These are phyloP conservation scores for Trametes coccinea DNA, from an alignment of 768 basidiomycete species.

Conservation along the genomic window DNA sequence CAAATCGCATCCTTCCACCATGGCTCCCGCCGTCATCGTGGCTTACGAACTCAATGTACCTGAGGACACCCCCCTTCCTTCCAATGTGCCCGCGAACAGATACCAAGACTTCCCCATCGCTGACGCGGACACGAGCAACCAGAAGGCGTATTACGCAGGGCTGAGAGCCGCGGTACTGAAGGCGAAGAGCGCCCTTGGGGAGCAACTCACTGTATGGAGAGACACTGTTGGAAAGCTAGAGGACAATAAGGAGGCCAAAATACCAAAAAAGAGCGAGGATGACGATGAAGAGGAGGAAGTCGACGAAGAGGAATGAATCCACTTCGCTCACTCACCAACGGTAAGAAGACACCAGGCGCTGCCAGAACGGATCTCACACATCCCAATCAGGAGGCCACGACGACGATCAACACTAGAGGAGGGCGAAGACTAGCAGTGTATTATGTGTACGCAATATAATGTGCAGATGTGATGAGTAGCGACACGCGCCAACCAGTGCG, in stretches of 20 bases:
- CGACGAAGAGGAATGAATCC: constrained; percentile 19
- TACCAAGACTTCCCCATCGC: constrained; percentile 29
- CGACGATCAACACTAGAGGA: not conserved
- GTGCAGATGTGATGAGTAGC: not conserved
- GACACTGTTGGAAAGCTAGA: constrained; percentile 71
- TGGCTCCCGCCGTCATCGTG: constrained; percentile 36
- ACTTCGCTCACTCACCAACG: not conserved
- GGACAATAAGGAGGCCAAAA: constrained; percentile 55
- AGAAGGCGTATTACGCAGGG: constrained; percentile 49
- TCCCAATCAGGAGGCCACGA: not conserved
- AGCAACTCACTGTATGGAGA: constrained; percentile 73
- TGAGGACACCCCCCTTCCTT: constrained; percentile 24
- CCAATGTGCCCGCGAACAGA: constrained; percentile 26
- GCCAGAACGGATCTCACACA: too few relatives aligned
- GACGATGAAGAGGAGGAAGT: constrained; percentile 51
- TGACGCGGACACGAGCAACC: constrained; percentile 14
- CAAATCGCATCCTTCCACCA: not conserved
- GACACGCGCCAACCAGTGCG: not conserved
- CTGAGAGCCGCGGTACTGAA: constrained; percentile 50
- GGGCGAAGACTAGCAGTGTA: constrained; percentile 17
- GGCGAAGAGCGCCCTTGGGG: constrained; percentile 57
- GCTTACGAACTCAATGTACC: constrained; percentile 48
- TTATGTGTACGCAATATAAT: constrained; percentile 18
- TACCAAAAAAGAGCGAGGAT: constrained; percentile 42
- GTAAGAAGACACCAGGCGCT: not conserved